Evolutionary conservation across 441 rosid genomes (phyloP).

Genomic region (Corymbia calophylla): DNA sequence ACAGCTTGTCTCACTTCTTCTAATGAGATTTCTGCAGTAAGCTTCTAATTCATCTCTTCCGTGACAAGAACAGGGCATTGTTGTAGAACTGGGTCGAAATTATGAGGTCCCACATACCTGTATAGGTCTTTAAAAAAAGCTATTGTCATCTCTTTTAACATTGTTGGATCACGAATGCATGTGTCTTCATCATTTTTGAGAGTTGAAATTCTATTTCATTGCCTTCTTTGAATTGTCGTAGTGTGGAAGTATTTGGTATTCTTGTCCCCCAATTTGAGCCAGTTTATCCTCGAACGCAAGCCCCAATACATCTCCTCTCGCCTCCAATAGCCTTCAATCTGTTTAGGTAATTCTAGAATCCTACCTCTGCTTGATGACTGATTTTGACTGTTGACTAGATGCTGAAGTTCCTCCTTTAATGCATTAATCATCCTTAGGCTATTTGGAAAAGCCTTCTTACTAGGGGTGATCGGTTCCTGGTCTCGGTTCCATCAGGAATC

Average conservation of each 20-base stretch:
- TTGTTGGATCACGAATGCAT: background rate
- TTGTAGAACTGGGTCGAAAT: rapidly evolving
- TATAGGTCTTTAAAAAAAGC: background rate
- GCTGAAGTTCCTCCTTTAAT: background rate
- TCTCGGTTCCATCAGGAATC: no score
- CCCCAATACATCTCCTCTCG: background rate
- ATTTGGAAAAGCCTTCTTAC: background rate
- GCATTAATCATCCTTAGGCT: background rate
- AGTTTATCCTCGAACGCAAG: background rate
- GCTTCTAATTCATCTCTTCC: rapidly evolving
- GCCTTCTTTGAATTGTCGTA: background rate
- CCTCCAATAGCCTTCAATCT: background rate
- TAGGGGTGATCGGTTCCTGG: no score
- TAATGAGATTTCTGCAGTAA: rapidly evolving
- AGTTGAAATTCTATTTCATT: background rate
- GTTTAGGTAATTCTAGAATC: background rate
- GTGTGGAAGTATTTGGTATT: background rate
- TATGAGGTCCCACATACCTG: rapidly evolving
- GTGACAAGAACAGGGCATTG: rapidly evolving
- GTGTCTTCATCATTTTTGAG: background rate
- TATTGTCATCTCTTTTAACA: background rate
- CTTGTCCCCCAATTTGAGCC: background rate
- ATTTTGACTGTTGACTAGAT: background rate
- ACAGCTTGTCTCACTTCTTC: rapidly evolving
- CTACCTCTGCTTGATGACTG: background rate